A percentile compares a stretch with the other conserved stretches of the same genome.
Conservation (phyloP, 2,329 filamentous ascomycete species). For the Thermoascus crustaceus region DNA sequence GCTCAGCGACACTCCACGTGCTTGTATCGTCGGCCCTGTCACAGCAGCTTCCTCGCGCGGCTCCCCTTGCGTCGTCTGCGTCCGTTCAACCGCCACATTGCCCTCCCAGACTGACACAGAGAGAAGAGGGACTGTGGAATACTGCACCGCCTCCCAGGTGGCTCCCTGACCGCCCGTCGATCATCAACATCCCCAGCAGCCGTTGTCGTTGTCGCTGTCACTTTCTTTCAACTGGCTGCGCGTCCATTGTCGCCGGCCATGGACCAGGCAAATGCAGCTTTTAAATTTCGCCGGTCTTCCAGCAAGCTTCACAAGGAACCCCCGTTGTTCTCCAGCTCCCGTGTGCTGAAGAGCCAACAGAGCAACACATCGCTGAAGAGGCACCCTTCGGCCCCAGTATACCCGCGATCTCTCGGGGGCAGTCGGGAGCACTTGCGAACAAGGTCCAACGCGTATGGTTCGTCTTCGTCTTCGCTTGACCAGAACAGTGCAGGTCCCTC, state of each 20-base stretch:
- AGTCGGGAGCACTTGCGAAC: constrained; percentile 37
- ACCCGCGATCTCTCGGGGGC: constrained; percentile 34
- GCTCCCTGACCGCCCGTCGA: not conserved
- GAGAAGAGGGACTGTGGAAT: not conserved
- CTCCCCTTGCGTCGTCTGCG: constrained; percentile 2
- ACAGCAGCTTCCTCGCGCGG: not conserved
- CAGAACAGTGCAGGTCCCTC: constrained; percentile 34
- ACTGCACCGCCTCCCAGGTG: constrained; percentile 1
- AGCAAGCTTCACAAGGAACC: constrained; percentile 39
- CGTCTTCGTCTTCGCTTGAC: constrained; percentile 42
- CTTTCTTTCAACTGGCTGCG: too few relatives aligned
- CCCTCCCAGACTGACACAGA: not conserved
- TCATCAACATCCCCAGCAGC: not conserved
- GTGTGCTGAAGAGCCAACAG: constrained; percentile 36
- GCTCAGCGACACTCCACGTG: constrained; percentile 1
- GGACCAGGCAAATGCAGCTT: constrained; percentile 29
- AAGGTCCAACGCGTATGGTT: constrained; percentile 39
- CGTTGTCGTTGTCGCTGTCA: not conserved
- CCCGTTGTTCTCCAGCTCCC: constrained; percentile 31
- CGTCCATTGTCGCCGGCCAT: constrained; percentile 21
- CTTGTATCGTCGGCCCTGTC: constrained; percentile 1
- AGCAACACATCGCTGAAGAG: constrained; percentile 38
- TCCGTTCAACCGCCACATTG: not conserved
- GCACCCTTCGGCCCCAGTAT: constrained; percentile 40
- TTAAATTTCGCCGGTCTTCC: constrained; percentile 34